Conservation (phyloP, 257 asterid genomes). For the Misopates orontium region DNA sequence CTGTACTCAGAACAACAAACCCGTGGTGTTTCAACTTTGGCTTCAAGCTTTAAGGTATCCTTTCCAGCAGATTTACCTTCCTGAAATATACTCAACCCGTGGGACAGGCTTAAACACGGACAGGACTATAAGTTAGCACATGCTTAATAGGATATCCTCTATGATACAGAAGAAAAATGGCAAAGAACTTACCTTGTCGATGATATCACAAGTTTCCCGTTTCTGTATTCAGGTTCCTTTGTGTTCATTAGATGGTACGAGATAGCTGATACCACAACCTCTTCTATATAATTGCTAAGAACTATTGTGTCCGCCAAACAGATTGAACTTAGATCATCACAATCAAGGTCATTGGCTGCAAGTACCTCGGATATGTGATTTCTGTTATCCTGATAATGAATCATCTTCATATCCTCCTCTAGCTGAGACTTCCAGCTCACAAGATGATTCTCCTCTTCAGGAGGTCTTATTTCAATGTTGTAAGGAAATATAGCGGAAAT, state of each 20-base stretch:
- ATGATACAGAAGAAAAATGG: background rate
- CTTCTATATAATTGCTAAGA: conserved; percentile 81
- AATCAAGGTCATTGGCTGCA: conserved; percentile 79
- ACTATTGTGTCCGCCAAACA: conserved; percentile 66
- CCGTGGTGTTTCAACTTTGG: conserved; percentile 51
- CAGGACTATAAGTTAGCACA: conserved; percentile 33
- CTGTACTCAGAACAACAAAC: conserved; percentile 32
- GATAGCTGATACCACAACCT: conserved; percentile 84
- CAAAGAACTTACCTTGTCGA: conserved; percentile 51
- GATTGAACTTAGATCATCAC: conserved; percentile 77
- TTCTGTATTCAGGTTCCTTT: conserved; percentile 68
- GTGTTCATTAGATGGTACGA: conserved; percentile 77
- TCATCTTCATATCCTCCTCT: conserved; percentile 86
- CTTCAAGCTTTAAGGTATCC: conserved; percentile 58
- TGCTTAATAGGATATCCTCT: background rate
- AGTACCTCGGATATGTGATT: conserved; percentile 85
- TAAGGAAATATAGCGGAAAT: conserved; percentile 70
- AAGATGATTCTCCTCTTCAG: conserved; percentile 69
- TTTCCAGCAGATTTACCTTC: conserved; percentile 55
- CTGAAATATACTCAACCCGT: conserved; percentile 67
- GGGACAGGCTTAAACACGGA: conserved; percentile 58
- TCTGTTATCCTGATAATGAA: conserved; percentile 70
- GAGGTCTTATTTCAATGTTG: conserved; percentile 80
- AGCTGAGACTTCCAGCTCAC: conserved; percentile 82
- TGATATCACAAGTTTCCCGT: conserved; percentile 84